These are phyloP conservation scores for Vachellia collinsii DNA, from an alignment of 306 rosid species.

Conservation along the genomic window DNA sequence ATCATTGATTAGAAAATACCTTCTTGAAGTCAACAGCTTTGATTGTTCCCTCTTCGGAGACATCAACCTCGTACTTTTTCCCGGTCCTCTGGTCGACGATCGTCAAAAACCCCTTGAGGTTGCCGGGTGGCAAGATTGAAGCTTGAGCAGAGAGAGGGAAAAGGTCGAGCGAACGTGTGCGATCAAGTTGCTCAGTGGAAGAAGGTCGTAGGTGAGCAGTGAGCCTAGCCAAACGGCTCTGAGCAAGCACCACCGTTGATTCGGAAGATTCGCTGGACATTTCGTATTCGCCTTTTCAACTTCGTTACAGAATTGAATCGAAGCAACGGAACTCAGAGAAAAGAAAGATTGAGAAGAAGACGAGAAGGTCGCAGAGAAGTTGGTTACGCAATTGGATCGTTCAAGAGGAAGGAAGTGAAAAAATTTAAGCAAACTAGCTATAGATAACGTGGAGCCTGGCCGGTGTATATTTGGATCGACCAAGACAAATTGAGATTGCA, in stretches of 20 bases:
- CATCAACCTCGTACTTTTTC: slow-evolving; percentile 60
- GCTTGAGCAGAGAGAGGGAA: slow-evolving; percentile 51
- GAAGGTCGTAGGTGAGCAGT: slow-evolving; percentile 59
- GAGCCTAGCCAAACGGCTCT: slow-evolving; percentile 75
- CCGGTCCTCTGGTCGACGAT: slow-evolving; percentile 81
- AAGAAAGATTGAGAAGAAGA: neutral
- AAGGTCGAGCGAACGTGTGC: slow-evolving; percentile 41
- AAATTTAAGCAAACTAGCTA: neutral
- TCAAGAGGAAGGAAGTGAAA: neutral
- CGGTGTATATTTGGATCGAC: neutral
- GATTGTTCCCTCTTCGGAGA: slow-evolving; percentile 73
- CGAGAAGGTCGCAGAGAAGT: neutral
- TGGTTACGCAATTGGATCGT: neutral
- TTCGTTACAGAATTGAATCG: neutral
- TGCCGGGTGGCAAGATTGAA: slow-evolving; percentile 42
- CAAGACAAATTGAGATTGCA: neutral
- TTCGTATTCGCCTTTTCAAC: neutral
- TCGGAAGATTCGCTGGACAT: slow-evolving; percentile 53
- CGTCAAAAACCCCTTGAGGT: slow-evolving; percentile 62
- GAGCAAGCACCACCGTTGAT: slow-evolving; percentile 47
- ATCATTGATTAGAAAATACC: slow-evolving; percentile 44
- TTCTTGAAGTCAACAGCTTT: slow-evolving; percentile 79
- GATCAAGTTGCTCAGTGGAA: slow-evolving; percentile 41
- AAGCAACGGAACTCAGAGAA: neutral
- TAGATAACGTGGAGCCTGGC: neutral